Evolutionary conservation across 1,284 basidiomycete genomes (phyloP).

Genomic region (Irpex sp.): DNA sequence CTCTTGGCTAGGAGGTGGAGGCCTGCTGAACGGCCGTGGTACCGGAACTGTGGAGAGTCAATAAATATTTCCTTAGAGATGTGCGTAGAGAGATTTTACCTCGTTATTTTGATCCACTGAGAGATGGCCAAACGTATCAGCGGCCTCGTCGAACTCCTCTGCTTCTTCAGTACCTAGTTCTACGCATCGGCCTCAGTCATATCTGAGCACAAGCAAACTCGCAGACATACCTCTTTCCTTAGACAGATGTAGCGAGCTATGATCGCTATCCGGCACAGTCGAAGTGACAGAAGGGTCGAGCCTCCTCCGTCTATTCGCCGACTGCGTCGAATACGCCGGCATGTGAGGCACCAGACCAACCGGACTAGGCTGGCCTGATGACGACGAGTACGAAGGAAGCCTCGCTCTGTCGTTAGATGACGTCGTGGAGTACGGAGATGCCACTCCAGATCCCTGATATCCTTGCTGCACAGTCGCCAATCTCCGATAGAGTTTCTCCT

Average conservation of each 20-base stretch:
- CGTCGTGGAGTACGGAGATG: constrained; percentile 3
- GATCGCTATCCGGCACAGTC: background rate
- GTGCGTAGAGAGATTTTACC: constrained; percentile 41
- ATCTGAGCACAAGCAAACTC: background rate
- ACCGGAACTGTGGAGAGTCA: constrained; percentile 53
- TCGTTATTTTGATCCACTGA: constrained; percentile 81
- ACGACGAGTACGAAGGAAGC: constrained; percentile 6
- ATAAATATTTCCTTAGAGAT: too few relatives aligned
- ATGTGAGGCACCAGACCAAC: constrained; percentile 10
- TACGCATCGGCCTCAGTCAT: background rate
- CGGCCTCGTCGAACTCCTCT: constrained; percentile 42
- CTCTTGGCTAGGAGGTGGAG: constrained; percentile 70
- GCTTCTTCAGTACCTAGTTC: constrained; percentile 19
- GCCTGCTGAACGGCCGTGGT: constrained; percentile 72
- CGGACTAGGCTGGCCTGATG: constrained; percentile 8
- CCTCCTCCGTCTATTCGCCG: background rate
- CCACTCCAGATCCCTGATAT: constrained; percentile 6
- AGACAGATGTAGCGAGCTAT: background rate
- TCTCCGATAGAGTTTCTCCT: constrained; percentile 61
- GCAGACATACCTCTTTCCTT: background rate
- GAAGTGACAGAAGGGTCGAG: background rate
- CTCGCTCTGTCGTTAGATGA: constrained; percentile 8
- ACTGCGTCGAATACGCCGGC: constrained; percentile 3
- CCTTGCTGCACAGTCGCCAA: constrained; percentile 28
- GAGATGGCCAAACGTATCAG: constrained; percentile 71